Base-by-base conservation (phyloP, 139 green algal genomes). In the Chlamydomonas sp. region DNA sequence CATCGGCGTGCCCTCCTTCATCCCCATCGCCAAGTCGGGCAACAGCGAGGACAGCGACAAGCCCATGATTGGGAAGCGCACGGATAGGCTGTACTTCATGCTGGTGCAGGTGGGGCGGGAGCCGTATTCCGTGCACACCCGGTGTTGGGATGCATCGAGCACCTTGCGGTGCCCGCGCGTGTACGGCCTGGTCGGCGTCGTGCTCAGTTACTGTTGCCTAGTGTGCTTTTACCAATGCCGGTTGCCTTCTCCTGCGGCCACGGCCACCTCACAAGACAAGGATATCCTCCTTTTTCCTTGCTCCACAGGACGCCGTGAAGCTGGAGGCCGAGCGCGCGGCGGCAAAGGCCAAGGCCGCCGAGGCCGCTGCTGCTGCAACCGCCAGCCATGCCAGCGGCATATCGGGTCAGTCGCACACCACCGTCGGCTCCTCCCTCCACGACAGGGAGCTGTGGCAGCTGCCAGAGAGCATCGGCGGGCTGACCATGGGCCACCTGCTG, bases 401-500 rank as follows among this genome's bases (percentile, higher is more conserved):
- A 49, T 49, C 31, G 31, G 31, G 31, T 49, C 31, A 49, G 31
- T 49, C 31, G 31, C 31, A 49, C 31, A 49, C 31, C 31, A 49
- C 31, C 31, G 31, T 49, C 31, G 31, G 31, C 31, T 49, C 31
- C 31, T 49, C 31, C 31, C 31, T 49, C 62, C 16, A 74, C 31
- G 83, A 87, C 57, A 78, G 73, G 66, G 76, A 89, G 57, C 59
- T 89, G 58, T 78, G 49, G 73, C 84, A 84, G 76, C 84, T 76
- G 66, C 84, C 77, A 14, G 84, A 84, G 57, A 79, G 59, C 63
- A 80, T 92, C 16, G 75, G 85, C 7, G 90, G 90, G 20, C 88
- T 93, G 12, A 79, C 88, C 80, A 82, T 93, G 80, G 88, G 83
- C 1, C 90, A 91, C 77, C 68, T 93, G 85, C 81, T 93, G 49